Conservation (phyloP, 2,329 filamentous ascomycete species). For the Trichoderma atrobrunneum region DNA sequence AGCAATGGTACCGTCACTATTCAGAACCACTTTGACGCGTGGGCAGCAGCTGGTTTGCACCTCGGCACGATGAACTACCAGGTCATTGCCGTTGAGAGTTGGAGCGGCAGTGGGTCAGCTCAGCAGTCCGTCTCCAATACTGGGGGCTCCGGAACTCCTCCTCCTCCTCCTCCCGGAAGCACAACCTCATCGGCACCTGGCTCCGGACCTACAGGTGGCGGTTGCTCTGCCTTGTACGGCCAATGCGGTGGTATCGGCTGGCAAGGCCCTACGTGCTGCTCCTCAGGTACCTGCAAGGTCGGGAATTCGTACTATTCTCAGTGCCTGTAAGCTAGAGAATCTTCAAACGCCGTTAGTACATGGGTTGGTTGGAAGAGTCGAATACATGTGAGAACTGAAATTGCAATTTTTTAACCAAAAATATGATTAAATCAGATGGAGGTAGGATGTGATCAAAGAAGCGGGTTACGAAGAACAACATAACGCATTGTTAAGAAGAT, state of each 20-base stretch:
- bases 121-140: neutral
- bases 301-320: neutral
- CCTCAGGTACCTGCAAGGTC: neutral
- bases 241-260: neutral
- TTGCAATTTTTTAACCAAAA: neutral
- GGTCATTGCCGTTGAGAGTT: conserved; percentile 55
- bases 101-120: conserved; percentile 37
- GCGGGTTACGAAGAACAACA: neutral
- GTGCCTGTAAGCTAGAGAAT: neutral
- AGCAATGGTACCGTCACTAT: conserved; percentile 44
- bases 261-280: neutral
- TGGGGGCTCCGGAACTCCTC: neutral
- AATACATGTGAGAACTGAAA: neutral
- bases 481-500: neutral
- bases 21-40: conserved; percentile 46
- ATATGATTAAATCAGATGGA: neutral
- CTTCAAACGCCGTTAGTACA: neutral
- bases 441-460: neutral
- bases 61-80: conserved; percentile 51
- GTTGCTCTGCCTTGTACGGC: neutral
- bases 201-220: neutral
- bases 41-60: conserved; percentile 45
- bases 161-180: neutral
- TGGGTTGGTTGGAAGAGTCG: neutral
- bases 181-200: neutral